These are phyloP conservation scores for Rhodotorula diobovata DNA, from an alignment of 768 basidiomycete species.

Conservation along the genomic window DNA sequence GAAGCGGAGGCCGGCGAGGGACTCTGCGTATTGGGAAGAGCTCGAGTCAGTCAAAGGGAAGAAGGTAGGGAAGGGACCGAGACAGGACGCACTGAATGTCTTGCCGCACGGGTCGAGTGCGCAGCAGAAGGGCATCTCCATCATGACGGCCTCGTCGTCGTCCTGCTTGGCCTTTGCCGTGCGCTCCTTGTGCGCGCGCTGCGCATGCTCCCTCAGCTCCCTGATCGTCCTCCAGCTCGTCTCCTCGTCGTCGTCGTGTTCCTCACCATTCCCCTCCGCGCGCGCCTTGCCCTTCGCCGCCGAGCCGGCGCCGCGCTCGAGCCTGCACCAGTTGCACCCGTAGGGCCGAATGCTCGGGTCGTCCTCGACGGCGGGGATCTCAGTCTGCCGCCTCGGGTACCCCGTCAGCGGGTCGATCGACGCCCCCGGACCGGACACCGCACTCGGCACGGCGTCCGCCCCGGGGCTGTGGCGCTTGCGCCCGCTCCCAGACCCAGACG, in stretches of 20 bases:
- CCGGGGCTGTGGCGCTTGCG: background rate
- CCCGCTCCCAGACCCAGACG: background rate
- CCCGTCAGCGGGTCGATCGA: constrained; percentile 3
- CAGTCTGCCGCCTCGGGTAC: constrained; percentile 18
- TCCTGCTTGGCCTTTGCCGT: constrained; percentile 2
- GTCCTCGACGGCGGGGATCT: constrained; percentile 38
- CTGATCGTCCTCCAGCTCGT: constrained; percentile 34
- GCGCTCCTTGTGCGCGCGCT: constrained; percentile 20
- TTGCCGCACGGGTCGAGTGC: constrained; percentile 40
- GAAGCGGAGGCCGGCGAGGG: constrained; percentile 36
- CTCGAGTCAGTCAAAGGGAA: too few relatives aligned
- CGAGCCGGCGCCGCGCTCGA: background rate
- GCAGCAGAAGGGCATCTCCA: constrained; percentile 36
- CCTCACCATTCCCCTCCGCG: background rate
- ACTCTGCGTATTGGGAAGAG: constrained; percentile 7
- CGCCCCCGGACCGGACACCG: background rate
- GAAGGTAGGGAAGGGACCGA: background rate
- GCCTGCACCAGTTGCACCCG: constrained; percentile 33
- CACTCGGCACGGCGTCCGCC: background rate
- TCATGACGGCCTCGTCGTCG: background rate
- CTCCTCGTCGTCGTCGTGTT: background rate
- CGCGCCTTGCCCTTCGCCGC: background rate
- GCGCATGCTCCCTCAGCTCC: constrained; percentile 35
- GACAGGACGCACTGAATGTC: constrained; percentile 33
- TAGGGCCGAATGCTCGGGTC: constrained; percentile 35